These are phyloP conservation scores for Rubus parviflorus DNA, from an alignment of 306 rosid species.

Conservation along the genomic window DNA sequence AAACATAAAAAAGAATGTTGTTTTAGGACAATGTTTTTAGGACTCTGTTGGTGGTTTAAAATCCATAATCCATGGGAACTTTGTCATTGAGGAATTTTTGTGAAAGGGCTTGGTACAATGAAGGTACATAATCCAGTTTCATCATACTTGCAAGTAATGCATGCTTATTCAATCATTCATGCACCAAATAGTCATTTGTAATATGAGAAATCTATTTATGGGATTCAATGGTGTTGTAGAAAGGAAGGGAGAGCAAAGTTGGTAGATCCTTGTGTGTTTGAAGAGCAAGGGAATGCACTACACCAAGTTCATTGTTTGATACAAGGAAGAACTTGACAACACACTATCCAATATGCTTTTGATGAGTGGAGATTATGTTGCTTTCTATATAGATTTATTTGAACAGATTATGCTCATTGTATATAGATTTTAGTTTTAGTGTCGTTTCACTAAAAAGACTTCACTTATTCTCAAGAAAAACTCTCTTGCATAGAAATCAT, in stretches of 20 bases:
- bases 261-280: not conserved
- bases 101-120: not conserved
- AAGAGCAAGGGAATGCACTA: not conserved
- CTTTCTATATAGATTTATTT: not conserved
- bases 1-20: too few species aligned
- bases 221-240: constrained; percentile 5
- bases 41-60: too few species aligned
- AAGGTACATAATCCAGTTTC: not conserved
- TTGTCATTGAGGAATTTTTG: not conserved
- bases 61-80: not conserved
- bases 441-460: too few species aligned
- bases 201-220: not conserved
- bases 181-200: not conserved
- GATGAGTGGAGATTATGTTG: not conserved
- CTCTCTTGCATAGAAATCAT: too few species aligned
- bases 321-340: not conserved
- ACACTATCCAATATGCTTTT: not conserved
- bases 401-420: not conserved
- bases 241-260: not conserved
- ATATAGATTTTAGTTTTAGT: too few species aligned
- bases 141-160: not conserved
- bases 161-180: not conserved
- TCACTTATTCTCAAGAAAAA: too few species aligned
- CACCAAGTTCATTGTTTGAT: not conserved
- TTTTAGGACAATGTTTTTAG: not conserved